Percentiles rank a stretch among this genome's conserved stretches.
Evolutionary conservation across 352 stramenopile species (phyloP).

Genomic region (Phytophthora parvispora): DNA sequence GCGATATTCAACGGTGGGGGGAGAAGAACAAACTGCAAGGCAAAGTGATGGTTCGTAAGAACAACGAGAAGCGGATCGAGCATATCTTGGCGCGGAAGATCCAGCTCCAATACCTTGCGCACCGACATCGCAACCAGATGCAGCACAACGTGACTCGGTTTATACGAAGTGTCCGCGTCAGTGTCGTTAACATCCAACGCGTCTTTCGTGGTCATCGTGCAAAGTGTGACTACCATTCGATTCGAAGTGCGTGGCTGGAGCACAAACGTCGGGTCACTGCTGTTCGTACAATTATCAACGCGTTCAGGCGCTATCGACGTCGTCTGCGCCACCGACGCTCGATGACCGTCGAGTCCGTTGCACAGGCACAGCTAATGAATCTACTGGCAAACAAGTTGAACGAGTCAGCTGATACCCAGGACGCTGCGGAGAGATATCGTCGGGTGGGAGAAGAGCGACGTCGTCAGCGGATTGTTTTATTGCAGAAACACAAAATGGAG

Average conservation of each 20-base stretch:
- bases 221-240: constrained; percentile 45
- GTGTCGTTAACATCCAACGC: constrained; percentile 63
- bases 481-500: constrained; percentile 65
- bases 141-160: constrained; percentile 48
- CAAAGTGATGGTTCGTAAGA: constrained; percentile 55
- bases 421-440: constrained; percentile 51
- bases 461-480: constrained; percentile 59
- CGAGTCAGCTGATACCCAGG: constrained; percentile 23
- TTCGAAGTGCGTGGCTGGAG: constrained; percentile 30
- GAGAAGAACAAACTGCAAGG: constrained; percentile 59
- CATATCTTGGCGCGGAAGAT: constrained; percentile 59
- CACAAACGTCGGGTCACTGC: constrained; percentile 32
- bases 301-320: constrained; percentile 59
- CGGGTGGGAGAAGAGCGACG: constrained; percentile 61
- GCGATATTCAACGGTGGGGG: constrained; percentile 27
- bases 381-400: constrained; percentile 53
- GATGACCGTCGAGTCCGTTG: constrained; percentile 70
- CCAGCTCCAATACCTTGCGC: constrained; percentile 59
- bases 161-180: constrained; percentile 31
- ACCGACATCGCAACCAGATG: constrained; percentile 45
- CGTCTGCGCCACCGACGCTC: constrained; percentile 51
- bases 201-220: constrained; percentile 58
- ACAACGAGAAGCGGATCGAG: constrained; percentile 47
- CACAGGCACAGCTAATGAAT: constrained; percentile 57
- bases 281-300: constrained; percentile 46